A percentile compares a stretch with the other conserved stretches of the same genome.
Conservation (phyloP, 192 early-diverging fungal species). For the Cladochytrium replicatum region DNA sequence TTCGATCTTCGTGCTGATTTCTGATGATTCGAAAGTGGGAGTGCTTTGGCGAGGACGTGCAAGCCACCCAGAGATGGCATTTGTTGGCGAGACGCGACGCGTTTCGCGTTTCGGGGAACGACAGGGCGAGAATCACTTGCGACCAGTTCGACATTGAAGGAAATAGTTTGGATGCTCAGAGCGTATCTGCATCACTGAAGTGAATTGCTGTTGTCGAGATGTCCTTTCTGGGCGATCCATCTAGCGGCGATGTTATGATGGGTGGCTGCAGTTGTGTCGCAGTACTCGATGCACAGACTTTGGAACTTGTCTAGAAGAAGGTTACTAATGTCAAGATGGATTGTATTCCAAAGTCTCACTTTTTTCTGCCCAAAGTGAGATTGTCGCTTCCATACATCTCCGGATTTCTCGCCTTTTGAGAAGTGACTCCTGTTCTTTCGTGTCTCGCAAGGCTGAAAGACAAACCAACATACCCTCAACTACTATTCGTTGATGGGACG, state of each 20-base stretch:
- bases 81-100: no score
- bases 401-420: conserved; percentile 88
- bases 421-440: conserved; percentile 50
- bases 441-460: conserved; percentile 46
- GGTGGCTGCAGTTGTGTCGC: conserved; percentile 67
- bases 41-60: no score
- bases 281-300: conserved; percentile 32
- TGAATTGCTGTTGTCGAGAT: conserved; percentile 29
- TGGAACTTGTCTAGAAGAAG: conserved; percentile 42
- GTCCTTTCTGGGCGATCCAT: conserved; percentile 30
- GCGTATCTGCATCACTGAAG: conserved; percentile 2
- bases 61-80: no score
- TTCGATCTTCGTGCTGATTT: no score
- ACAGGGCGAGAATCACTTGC: no score
- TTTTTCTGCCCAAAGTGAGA: conserved; percentile 24
- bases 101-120: no score
- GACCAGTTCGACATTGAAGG: no score
- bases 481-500: conserved; percentile 76
- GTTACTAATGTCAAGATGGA: neutral
- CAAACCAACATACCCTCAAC: conserved; percentile 52
- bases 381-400: conserved; percentile 74
- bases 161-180: no score
- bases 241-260: conserved; percentile 24
- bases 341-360: neutral
- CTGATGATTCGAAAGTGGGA: no score